Evolutionary conservation across 1,139 yeast species (phyloP).

Genomic region (Meyerozyma guilliermondii): DNA sequence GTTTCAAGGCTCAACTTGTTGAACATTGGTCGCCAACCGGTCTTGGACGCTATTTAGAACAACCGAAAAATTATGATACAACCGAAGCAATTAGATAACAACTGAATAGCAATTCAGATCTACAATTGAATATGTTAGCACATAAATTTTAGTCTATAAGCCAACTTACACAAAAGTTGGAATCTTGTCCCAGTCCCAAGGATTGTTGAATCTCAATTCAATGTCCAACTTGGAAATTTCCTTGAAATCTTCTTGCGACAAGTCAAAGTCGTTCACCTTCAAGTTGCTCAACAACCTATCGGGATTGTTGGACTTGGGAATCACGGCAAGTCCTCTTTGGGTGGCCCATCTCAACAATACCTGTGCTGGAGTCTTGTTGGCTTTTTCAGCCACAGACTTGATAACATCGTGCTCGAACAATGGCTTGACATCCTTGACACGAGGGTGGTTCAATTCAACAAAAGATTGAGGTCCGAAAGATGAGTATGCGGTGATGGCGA

Average conservation of each 20-base stretch:
- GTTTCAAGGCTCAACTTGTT: constrained; percentile 49
- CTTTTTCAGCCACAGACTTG: constrained; percentile 47
- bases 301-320: constrained; percentile 68
- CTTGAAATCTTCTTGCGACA: constrained; percentile 49
- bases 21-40: constrained; percentile 48
- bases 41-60: constrained; percentile 37
- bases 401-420: constrained; percentile 54
- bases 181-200: constrained; percentile 67
- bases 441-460: constrained; percentile 51
- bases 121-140: not conserved
- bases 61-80: too few relatives aligned
- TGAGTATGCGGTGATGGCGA: constrained; percentile 79
- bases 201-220: constrained; percentile 78
- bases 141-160: not conserved
- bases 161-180: constrained; percentile 38
- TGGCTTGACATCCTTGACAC: constrained; percentile 49
- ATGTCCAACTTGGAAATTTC: constrained; percentile 55
- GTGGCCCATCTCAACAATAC: constrained; percentile 79
- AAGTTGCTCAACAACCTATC: constrained; percentile 58
- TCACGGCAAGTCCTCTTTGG: constrained; percentile 65
- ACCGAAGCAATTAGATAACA: too few relatives aligned
- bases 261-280: constrained; percentile 48
- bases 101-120: too few relatives aligned
- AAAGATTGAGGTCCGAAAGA: constrained; percentile 77
- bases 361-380: constrained; percentile 54